Conservation (phyloP, 1,284 basidiomycete species). For the Porodaedalea pini region DNA sequence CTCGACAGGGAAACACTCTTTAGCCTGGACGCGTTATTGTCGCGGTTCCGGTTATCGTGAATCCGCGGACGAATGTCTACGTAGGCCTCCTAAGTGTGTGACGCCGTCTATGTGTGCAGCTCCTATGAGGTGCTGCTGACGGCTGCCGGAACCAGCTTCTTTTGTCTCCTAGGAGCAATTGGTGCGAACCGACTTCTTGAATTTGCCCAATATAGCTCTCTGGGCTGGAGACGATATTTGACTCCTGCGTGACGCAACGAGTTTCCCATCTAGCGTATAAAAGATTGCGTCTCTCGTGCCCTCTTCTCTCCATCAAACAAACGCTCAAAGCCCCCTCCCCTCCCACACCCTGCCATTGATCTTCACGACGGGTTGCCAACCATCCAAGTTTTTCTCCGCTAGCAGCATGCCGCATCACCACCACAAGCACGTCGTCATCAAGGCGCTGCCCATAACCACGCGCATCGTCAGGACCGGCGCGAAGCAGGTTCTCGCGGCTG, state of each 20-base stretch:
- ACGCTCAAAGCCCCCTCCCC: not conserved
- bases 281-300: not conserved
- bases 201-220: not conserved
- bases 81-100: not conserved
- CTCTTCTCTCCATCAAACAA: not conserved
- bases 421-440: not conserved
- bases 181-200: not conserved
- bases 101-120: not conserved
- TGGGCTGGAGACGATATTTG: not conserved
- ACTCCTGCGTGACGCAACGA: not conserved
- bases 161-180: slow-evolving; percentile 10
- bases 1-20: not conserved
- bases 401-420: slow-evolving; percentile 9
- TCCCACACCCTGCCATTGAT: not conserved
- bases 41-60: not conserved
- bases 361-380: slow-evolving; percentile 10
- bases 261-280: not conserved
- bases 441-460: slow-evolving; percentile 41
- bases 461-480: slow-evolving; percentile 36
- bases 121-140: not conserved
- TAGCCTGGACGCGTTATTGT: not conserved
- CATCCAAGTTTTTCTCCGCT: slow-evolving; percentile 2
- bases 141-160: slow-evolving; percentile 6
- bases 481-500: slow-evolving; percentile 48
- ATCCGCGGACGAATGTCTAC: not conserved